A percentile compares a stretch with the other conserved stretches of the same genome.
These are phyloP conservation scores for Aspergillus egyptiacus DNA, from an alignment of 495 filamentous ascomycete species.

Conservation along the genomic window DNA sequence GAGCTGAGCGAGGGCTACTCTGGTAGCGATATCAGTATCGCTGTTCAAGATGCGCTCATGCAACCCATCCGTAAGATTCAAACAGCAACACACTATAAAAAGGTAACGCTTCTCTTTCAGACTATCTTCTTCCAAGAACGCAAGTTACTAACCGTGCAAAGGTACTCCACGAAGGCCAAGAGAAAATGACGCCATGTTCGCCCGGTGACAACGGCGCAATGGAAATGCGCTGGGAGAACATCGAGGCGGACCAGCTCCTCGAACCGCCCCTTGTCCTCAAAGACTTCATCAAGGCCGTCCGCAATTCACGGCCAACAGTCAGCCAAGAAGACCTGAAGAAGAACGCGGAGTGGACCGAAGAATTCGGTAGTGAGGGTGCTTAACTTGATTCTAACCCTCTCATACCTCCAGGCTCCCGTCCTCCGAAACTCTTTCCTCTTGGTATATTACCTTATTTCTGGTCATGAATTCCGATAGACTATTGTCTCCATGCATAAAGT, in stretches of 20 bases:
- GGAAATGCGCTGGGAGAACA: conserved; percentile 90
- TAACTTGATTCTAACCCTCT: too few relatives aligned
- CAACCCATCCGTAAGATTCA: conserved; percentile 96
- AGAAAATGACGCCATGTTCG: conserved; percentile 86
- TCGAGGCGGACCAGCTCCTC: conserved; percentile 73
- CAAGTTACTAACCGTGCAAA: conserved; percentile 25
- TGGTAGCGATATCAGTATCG: conserved; percentile 92
- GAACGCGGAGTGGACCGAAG: conserved; percentile 90
- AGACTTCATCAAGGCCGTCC: conserved; percentile 92
- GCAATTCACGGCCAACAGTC: conserved; percentile 80
- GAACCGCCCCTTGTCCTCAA: conserved; percentile 83
- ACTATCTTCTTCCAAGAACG: neutral
- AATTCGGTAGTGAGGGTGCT: conserved; percentile 92
- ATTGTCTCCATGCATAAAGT: conserved; percentile 2
- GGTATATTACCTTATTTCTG: conserved; percentile 8
- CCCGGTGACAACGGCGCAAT: conserved; percentile 78
- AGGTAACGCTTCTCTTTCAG: conserved; percentile 45
- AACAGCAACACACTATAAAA: conserved; percentile 97
- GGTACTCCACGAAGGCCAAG: conserved; percentile 64
- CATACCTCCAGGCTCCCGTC: too few relatives aligned
- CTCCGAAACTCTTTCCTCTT: neutral
- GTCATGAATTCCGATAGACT: conserved; percentile 3
- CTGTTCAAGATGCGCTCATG: conserved; percentile 96
- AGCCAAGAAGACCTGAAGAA: conserved; percentile 72
- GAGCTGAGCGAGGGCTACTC: conserved; percentile 88